Evolutionary conservation across 2,329 filamentous ascomycete genomes (phyloP), one percentile per base, ranked within the genome.

Genomic region (Epichloe sibirici): DNA sequence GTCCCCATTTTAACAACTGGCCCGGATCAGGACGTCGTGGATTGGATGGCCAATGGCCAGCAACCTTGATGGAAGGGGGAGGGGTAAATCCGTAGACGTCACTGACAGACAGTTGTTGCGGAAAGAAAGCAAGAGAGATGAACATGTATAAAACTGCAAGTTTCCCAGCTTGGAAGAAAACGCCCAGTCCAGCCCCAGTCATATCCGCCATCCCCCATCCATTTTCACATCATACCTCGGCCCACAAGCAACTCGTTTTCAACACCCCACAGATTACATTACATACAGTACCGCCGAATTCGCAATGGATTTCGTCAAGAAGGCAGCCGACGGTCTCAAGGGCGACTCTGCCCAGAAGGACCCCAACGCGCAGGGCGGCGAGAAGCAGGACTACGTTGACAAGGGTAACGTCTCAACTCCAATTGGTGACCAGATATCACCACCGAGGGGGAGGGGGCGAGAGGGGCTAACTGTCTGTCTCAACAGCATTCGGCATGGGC

Each of bases 291-390:
- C 15, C 44, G 13, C 11, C 25, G 3, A 15, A 21, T n/a, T 31
- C 28, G 25, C 12, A 34, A 71, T 71, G 69, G 67, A 71, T 66
- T 67, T 69, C 59, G 28, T 71, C 63, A 70, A 70, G 59, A 66
- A 67, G 49, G 65, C 66, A 51, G 59, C 60, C 48, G 47, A 56
- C 39, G 53, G 56, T 48, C 40, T 52, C 52, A 59, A 59, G 52
- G 57, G 53, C 34, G 40, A 39, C 42, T 48, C 56, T 42, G 45
- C 46, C 15, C 46, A 57, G 28, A 56, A 60, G 35, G 53, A 58
- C 51, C 50, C 56, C 12, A 51, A 58, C 48, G 45, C 44, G 11
- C 45, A 54, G 45, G 46, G 51, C 34, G 48, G 52, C 34, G 34
- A 51, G 51, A 56, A 66, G 60, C 13, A 63, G 34, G 70, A 72